Conservation (phyloP, 2,329 filamentous ascomycete species). For the Dothideomycetes sp. region DNA sequence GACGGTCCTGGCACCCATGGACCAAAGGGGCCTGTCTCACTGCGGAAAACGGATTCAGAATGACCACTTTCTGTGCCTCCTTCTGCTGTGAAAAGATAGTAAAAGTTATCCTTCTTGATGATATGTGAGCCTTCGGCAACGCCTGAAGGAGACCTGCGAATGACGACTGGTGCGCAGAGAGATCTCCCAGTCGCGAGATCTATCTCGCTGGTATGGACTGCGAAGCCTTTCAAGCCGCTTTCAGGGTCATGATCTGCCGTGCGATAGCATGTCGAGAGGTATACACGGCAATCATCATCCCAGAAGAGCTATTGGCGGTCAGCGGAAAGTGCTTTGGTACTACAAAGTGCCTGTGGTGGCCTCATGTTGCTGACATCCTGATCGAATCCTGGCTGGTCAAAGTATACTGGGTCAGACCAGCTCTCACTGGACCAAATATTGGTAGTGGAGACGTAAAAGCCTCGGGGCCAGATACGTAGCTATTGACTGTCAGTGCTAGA, state of each 20-base stretch:
- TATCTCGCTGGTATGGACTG: slow-evolving; percentile 36
- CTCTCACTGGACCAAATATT: slow-evolving; percentile 40
- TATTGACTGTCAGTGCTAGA: slow-evolving; percentile 15
- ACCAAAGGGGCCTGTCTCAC: slow-evolving; percentile 42
- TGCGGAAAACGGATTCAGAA: slow-evolving; percentile 47
- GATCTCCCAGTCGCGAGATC: slow-evolving; percentile 32
- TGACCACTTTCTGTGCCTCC: slow-evolving; percentile 49
- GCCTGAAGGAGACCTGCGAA: slow-evolving; percentile 33
- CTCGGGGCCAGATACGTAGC: slow-evolving; percentile 40
- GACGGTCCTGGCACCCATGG: slow-evolving; percentile 50
- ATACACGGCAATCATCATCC: slow-evolving; percentile 39
- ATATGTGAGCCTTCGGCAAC: slow-evolving; percentile 43
- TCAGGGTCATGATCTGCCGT: slow-evolving; percentile 20
- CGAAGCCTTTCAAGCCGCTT: slow-evolving; percentile 40
- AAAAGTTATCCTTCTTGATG: slow-evolving; percentile 48
- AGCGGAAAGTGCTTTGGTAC: background rate
- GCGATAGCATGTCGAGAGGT: slow-evolving; percentile 31
- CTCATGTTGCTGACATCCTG: slow-evolving; percentile 42
- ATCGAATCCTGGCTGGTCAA: slow-evolving; percentile 44
- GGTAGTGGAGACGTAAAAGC: slow-evolving; percentile 43
- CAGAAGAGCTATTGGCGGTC: slow-evolving; percentile 37
- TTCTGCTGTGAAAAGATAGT: slow-evolving; percentile 46
- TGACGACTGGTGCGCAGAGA: slow-evolving; percentile 24
- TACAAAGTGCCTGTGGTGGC: slow-evolving; percentile 6
- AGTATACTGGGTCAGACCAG: slow-evolving; percentile 45